A percentile compares a stretch with the other conserved stretches of the same genome.
Evolutionary conservation across 108 stramenopile genomes (phyloP).

Genomic region (Bacterosira constricta): DNA sequence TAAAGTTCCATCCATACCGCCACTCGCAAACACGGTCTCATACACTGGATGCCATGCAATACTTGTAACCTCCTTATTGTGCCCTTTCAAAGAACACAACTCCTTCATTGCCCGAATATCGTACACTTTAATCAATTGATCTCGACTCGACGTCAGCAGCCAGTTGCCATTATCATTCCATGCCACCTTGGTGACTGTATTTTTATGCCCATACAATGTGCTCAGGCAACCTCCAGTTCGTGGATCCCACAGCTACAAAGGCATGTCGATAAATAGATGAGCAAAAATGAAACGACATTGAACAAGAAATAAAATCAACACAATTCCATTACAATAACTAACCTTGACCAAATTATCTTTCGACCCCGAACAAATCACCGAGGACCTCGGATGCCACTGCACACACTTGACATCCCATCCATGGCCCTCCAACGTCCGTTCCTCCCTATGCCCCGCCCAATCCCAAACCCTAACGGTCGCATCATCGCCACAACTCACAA

Average conservation of each 20-base stretch:
- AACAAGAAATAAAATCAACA: background rate
- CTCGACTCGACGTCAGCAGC: slow-evolving; percentile 89
- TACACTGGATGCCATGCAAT: slow-evolving; percentile 96
- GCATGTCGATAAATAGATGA: background rate
- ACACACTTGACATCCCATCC: slow-evolving; percentile 96
- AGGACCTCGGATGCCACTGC: slow-evolving; percentile 93
- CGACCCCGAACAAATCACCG: slow-evolving; percentile 87
- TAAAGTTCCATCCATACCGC: slow-evolving; percentile 95
- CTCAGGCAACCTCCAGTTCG: slow-evolving; percentile 78
- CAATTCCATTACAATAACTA: background rate
- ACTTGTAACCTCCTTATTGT: slow-evolving; percentile 90
- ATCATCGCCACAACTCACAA: slow-evolving; percentile 94
- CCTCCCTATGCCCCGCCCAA: slow-evolving; percentile 81
- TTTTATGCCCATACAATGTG: slow-evolving; percentile 95
- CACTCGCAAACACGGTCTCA: slow-evolving; percentile 90
- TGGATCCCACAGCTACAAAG: slow-evolving; percentile 91
- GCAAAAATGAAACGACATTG: background rate
- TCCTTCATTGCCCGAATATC: slow-evolving; percentile 96
- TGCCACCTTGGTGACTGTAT: slow-evolving; percentile 90
- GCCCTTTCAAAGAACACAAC: slow-evolving; percentile 83
- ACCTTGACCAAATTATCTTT: slow-evolving; percentile 92
- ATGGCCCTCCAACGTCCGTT: slow-evolving; percentile 89
- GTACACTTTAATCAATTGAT: slow-evolving; percentile 94
- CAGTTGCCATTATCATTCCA: slow-evolving; percentile 98
- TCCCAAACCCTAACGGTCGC: slow-evolving; percentile 94